Conservation (phyloP, 1,139 yeast species). For the Scheffersomyces segobiensis region DNA sequence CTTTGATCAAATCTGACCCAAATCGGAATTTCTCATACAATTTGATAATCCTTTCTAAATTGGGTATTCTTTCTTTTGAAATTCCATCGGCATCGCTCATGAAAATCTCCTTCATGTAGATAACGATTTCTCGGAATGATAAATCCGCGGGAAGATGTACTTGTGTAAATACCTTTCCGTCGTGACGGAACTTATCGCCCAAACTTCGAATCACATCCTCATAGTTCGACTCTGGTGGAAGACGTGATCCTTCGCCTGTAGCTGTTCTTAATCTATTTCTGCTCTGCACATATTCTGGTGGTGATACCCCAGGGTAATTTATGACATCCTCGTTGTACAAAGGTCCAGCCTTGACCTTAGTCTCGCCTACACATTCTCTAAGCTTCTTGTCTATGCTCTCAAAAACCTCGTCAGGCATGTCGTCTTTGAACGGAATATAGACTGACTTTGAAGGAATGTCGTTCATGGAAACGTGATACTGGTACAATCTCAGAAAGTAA, state of each 20-base stretch:
- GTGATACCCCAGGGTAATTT: constrained; percentile 65
- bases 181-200: constrained; percentile 46
- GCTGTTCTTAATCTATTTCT: constrained; percentile 17
- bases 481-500: constrained; percentile 55
- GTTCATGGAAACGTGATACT: constrained; percentile 57
- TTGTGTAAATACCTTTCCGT: constrained; percentile 38
- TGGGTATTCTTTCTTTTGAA: constrained; percentile 13
- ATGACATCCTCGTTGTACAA: constrained; percentile 37
- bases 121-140: constrained; percentile 51
- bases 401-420: constrained; percentile 56
- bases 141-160: constrained; percentile 39
- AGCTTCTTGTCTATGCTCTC: constrained; percentile 37
- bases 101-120: constrained; percentile 19
- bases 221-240: constrained; percentile 61
- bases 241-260: constrained; percentile 30
- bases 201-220: constrained; percentile 63
- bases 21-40: constrained; percentile 73
- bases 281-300: constrained; percentile 40
- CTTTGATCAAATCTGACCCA: constrained; percentile 61
- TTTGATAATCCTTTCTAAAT: constrained; percentile 38
- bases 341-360: constrained; percentile 55
- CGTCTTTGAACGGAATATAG: constrained; percentile 69
- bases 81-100: constrained; percentile 10
- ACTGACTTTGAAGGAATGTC: constrained; percentile 69
- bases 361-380: constrained; percentile 42